phyloP scores from a whole-genome alignment of 495 filamentous ascomycete species.

The Physcia stellaris region DNA sequence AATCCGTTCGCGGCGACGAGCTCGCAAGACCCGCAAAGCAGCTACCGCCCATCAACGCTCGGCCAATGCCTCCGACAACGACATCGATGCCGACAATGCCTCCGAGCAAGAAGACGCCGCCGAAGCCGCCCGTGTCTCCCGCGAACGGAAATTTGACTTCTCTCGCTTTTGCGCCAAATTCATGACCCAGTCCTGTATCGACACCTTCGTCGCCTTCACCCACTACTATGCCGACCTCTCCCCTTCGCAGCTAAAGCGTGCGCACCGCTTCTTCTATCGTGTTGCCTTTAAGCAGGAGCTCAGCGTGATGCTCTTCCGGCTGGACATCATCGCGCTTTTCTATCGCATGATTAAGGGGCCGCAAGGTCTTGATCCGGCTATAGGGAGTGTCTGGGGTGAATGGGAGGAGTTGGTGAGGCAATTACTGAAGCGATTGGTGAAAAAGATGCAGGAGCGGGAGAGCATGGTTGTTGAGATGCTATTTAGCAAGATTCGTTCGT shows the following conservation, averaged over 20 bases:
- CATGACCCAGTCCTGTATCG: constrained; percentile 66
- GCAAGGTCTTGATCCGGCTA: constrained; percentile 51
- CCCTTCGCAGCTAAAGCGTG: constrained; percentile 72
- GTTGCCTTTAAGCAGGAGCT: constrained; percentile 90
- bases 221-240: constrained; percentile 73
- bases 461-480: constrained; percentile 78
- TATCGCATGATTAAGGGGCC: constrained; percentile 89
- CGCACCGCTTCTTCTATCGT: constrained; percentile 89
- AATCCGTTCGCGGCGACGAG: constrained; percentile 62
- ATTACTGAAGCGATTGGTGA: constrained; percentile 56
- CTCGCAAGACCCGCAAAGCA: constrained; percentile 53
- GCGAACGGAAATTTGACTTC: constrained; percentile 92
- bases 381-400: constrained; percentile 54
- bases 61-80: constrained; percentile 22
- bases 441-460: constrained; percentile 72
- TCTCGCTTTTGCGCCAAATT: constrained; percentile 68
- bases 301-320: constrained; percentile 71
- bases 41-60: constrained; percentile 22
- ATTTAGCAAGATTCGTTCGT: constrained; percentile 82
- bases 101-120: constrained; percentile 66
- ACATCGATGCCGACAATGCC: constrained; percentile 34
- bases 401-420: constrained; percentile 87
- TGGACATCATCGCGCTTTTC: constrained; percentile 82
- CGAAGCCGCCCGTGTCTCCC: constrained; percentile 50
- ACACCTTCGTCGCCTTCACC: constrained; percentile 76